Base-by-base conservation (phyloP, 106 monocot species). In the Dendrobium chrysotoxum region DNA sequence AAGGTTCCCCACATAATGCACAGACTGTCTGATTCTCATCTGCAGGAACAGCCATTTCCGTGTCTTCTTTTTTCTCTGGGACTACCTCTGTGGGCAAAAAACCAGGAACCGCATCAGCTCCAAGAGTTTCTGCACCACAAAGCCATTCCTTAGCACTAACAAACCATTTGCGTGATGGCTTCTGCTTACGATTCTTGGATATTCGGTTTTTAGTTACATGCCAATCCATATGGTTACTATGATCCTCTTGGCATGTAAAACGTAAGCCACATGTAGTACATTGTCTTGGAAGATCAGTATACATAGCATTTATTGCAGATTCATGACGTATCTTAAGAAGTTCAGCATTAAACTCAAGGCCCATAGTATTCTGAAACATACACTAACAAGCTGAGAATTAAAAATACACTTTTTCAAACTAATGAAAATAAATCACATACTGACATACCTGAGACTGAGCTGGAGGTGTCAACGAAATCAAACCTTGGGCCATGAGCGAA, bases 141-240 rank as follows among this genome's bases (percentile, higher is more conserved):
- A 95, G 85, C 94, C 98, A 98, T 83, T 98, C 98, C 83, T 90
- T 95, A 8, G 82, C 85, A 84, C 84, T 95, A 44, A 95, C 98
- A 89, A 92, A 98, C 95, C 95, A 98, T 79, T 89, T 98, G 21
- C 92, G 92, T 15, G 98, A 98, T 17, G 98, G 87, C 54, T 96
- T 96, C 70, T 98, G 95, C 77, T 93, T 98, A 47, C 95, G 92
- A 50, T 81, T 95, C 77, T 84, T 92, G 25, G 95, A 89, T 80
- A 91, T 85, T 55, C 98, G 79, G 78, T 95, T 98, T 80, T 94
- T 86, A 1, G 93, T 90, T 46, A 97, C 97, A 88, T 97, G 97
- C 97, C 97, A 97, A 84, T 97, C 97, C 97, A 97, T 97, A 83
- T 97, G 97, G 82, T 17, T 88, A 71, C 97, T 89, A 78, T 97